A percentile compares a stretch with the other conserved stretches of the same genome.
These are phyloP conservation scores for Cytospora paraplurivora DNA, from an alignment of 2,329 filamentous ascomycete genomes.

Conservation along the genomic window DNA sequence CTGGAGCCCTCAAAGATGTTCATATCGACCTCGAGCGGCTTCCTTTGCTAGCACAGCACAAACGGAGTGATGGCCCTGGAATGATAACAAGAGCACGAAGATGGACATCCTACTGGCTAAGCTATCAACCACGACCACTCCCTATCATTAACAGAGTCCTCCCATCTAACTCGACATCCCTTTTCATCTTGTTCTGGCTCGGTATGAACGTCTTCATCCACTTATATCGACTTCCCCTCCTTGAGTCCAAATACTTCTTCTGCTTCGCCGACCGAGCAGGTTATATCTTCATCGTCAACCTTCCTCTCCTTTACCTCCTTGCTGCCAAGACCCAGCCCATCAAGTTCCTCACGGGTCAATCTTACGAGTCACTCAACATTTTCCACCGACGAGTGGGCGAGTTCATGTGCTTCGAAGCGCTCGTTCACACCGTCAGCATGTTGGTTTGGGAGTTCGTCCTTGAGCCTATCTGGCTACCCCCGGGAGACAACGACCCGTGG, in stretches of 20 bases:
- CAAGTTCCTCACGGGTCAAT: constrained; percentile 61
- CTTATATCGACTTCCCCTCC: constrained; percentile 50
- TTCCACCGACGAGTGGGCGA: constrained; percentile 66
- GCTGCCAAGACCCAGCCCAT: constrained; percentile 69
- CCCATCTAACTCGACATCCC: constrained; percentile 58
- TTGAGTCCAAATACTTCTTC: constrained; percentile 53
- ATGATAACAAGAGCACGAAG: background rate
- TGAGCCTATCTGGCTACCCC: constrained; percentile 47
- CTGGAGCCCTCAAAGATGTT: constrained; percentile 31
- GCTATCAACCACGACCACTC: constrained; percentile 60
- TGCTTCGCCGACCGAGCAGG: constrained; percentile 61
- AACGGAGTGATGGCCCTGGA: background rate
- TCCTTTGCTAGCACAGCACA: constrained; percentile 36
- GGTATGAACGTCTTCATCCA: constrained; percentile 60
- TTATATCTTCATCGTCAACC: constrained; percentile 52
- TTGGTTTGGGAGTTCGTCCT: constrained; percentile 56
- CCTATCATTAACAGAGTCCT: constrained; percentile 59
- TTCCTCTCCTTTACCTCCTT: constrained; percentile 60
- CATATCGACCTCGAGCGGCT: constrained; percentile 40
- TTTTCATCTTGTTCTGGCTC: constrained; percentile 54
- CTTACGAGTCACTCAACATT: constrained; percentile 67
- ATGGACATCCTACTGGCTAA: constrained; percentile 39
- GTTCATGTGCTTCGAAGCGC: constrained; percentile 59
- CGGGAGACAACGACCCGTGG: constrained; percentile 39
- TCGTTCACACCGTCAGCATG: constrained; percentile 59